A percentile compares a stretch with the other conserved stretches of the same genome.
Conservation (phyloP, 2,329 filamentous ascomycete species). For the Berkeleyomyces basicola region DNA sequence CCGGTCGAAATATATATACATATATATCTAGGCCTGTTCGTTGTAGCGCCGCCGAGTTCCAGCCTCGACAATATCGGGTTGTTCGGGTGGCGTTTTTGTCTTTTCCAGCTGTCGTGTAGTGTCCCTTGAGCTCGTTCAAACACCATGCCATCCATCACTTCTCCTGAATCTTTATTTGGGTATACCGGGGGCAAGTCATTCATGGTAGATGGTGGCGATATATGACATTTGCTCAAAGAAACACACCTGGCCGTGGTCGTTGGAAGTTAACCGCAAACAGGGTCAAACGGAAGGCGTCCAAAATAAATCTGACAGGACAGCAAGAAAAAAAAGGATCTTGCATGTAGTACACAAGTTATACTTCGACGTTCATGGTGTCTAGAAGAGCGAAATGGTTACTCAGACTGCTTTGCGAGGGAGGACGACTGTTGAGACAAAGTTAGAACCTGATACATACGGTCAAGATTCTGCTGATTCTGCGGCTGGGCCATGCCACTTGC, state of each 20-base stretch:
- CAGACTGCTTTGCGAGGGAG: neutral
- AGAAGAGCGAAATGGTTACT: slow-evolving; percentile 6
- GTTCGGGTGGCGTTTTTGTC: too few species aligned
- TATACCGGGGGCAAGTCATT: too few species aligned
- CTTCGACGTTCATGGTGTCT: slow-evolving; percentile 1
- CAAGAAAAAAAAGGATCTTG: neutral
- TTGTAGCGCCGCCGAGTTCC: too few species aligned
- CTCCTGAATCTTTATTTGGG: too few species aligned
- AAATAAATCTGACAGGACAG: slow-evolving; percentile 31
- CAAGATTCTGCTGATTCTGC: slow-evolving; percentile 23
- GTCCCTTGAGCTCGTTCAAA: too few species aligned
- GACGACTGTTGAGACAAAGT: neutral
- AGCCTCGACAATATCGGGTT: too few species aligned
- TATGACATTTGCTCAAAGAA: neutral
- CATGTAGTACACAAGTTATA: neutral
- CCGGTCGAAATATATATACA: too few species aligned
- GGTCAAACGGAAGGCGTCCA: neutral
- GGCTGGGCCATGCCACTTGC: slow-evolving; percentile 41
- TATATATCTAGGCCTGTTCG: too few species aligned
- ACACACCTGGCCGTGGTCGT: neutral
- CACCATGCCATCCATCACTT: too few species aligned
- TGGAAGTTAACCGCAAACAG: neutral
- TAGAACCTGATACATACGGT: slow-evolving; percentile 7
- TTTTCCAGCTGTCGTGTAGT: too few species aligned
- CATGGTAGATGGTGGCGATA: neutral